phyloP scores from a whole-genome alignment of 1,284 basidiomycete species.

The Ustilago lituana region DNA sequence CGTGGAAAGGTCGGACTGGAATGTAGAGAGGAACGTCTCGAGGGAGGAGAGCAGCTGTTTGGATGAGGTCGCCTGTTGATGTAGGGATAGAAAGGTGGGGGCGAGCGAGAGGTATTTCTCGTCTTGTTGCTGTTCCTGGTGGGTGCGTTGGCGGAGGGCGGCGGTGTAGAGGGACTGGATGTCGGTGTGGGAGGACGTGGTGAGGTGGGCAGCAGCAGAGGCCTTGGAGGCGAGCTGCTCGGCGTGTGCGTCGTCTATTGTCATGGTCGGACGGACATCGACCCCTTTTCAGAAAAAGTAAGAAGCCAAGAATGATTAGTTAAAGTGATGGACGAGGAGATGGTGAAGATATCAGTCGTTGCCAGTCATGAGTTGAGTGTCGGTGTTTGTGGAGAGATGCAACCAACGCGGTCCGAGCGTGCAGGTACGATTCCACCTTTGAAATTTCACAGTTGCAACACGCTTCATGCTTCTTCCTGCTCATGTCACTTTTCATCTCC shows the following conservation, averaged over 20 bases:
- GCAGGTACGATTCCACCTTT: not conserved
- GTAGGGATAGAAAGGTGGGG: conserved; percentile 34
- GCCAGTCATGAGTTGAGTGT: no score
- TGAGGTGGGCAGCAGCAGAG: conserved; percentile 8
- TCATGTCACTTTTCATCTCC: no score
- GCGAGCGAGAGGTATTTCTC: conserved; percentile 12
- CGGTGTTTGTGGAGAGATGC: conserved; percentile 18
- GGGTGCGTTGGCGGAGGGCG: conserved; percentile 2
- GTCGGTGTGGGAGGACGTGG: not conserved
- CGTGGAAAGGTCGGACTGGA: conserved; percentile 89
- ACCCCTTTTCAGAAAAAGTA: no score
- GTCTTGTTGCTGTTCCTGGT: conserved; percentile 4
- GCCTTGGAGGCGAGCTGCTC: conserved; percentile 29
- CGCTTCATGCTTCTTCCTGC: not conserved
- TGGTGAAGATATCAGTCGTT: no score
- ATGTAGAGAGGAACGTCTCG: conserved; percentile 89
- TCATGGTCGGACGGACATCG: not conserved
- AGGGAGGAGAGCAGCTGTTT: conserved; percentile 76
- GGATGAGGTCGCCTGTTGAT: conserved; percentile 78
- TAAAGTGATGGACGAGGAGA: not conserved
- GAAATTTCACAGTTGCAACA: conserved; percentile 5
- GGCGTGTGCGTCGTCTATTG: conserved; percentile 37
- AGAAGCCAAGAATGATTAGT: no score
- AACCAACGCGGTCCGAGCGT: conserved; percentile 21
- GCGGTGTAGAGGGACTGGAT: conserved; percentile 27